Evolutionary conservation across 345 rosid genomes (phyloP), one percentile per base, ranked within the genome.

Genomic region (Eutrema heterophyllum): DNA sequence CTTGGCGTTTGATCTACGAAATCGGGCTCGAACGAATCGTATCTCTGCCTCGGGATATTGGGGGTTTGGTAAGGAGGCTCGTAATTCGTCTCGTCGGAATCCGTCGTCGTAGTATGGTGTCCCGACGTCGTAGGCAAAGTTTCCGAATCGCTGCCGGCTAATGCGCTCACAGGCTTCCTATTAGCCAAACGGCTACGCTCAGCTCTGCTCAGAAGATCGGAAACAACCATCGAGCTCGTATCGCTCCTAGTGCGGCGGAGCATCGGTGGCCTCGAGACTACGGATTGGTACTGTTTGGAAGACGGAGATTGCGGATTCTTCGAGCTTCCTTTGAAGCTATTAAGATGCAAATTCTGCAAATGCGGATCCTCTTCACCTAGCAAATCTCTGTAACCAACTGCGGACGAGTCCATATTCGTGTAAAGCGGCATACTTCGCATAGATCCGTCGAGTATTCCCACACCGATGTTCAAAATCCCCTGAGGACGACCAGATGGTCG

Each of bases 401-500:
- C 98, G 2, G 98, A 93, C 0, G 88, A 57, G 5, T 83, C 83
- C 62, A 83, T 69, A 16, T 83, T 83, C 10, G 87, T 74, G 35
- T 88, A 89, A 60, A 94, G 71, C 0, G 98, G 98, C 97, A 94
- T 85, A 83, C 97, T 94, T 41, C 95, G 79, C 95, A 84, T 84
- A 21, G 98, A 88, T 44, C 96, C 88, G 36, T 91, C 96, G 1
- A 94, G 95, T 26, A 94, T 46, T 2, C 90, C 84, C 2, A 94
- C 91, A 0, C 97, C 98, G 13, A 94, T 83, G 71, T 94, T 94
- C 9, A 94, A 55, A 13, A 91, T 89, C 67, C 97, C 98, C 21
- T 91, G 97, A 14, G 98, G 98, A 12, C 89, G 83, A 36, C 96
- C 97, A 0, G 97, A 91, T 7, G 85, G 83, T 39, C 95, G 82